Evolutionary conservation across 2,329 filamentous ascomycete species (phyloP), one percentile per base, ranked within the genome.

Genomic region (Aspergillus aculeatinus): DNA sequence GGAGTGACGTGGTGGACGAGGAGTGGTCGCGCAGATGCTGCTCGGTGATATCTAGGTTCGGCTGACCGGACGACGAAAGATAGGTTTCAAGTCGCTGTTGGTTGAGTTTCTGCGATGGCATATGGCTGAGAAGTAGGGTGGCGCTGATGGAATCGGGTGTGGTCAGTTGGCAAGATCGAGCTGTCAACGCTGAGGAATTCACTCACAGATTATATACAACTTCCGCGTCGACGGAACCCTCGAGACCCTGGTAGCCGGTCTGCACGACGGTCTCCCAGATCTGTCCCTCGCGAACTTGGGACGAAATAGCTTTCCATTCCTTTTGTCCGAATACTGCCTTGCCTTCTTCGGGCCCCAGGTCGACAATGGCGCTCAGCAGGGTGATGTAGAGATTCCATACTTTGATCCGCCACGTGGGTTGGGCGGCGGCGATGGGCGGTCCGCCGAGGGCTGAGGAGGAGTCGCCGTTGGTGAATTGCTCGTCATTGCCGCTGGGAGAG

Each of bases 321-420:
- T 90, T 87, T 55, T 87, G 87, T 3, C 95, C 95, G 78, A 98
- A 96, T 12, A 89, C 85, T 55, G 89, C 86, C 79, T 95, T 96
- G 53, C 94, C 95, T 75, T 97, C 93, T 67, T 96, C 91, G 1
- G 90, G 83, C 58, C 92, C 92, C 72, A 98, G 82, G 71, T 98
- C 94, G 39, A 96, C 82, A 64, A 97, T 89, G 44, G 92, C 90
- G 79, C 97, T 96, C 63, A 98, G 82, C 54, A 97, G 89, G 19
- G 93, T 96, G 65, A 98, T 84, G 74, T 98, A 99, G 70, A 99
- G 83, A 76, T 92, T 96, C 95, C 95, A 99, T 64, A 98, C 89
- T 77, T 98, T 99, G 75, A 96, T 89, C 65, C 93, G 84, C 59
- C 91, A 95, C 33, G 88, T 90, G 66, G 89, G 87, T 48, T 90